These are phyloP conservation scores for Schoenoplectus triqueter DNA, from an alignment of 202 grass and related monocot genomes.

Conservation along the genomic window DNA sequence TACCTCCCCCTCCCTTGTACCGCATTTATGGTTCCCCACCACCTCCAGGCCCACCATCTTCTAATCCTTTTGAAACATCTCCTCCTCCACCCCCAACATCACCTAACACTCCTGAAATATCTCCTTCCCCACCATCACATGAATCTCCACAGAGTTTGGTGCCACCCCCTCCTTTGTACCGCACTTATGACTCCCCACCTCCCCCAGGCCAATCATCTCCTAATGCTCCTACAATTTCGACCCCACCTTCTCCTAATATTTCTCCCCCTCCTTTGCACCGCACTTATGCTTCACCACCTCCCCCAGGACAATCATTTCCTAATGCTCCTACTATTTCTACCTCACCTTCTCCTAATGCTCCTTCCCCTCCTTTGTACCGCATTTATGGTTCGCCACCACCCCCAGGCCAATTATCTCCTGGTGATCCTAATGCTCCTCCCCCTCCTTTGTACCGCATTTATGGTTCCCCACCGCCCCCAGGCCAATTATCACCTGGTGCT, in stretches of 20 bases:
- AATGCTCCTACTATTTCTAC: background rate
- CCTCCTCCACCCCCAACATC: conserved; percentile 27
- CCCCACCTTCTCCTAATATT: conserved; percentile 1
- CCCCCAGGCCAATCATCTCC: conserved; percentile 26
- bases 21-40: conserved; percentile 42
- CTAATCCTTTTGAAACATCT: conserved; percentile 25
- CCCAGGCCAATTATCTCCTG: conserved; percentile 15
- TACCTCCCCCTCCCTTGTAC: conserved; percentile 36
- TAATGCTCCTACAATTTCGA: conserved; percentile 20
- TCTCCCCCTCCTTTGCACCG: conserved; percentile 18
- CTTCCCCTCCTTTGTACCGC: conserved; percentile 18
- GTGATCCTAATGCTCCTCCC: background rate
- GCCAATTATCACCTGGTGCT: conserved; percentile 5
- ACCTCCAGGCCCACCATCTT: conserved; percentile 40
- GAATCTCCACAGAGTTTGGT: conserved; percentile 17
- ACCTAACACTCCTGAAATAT: conserved; percentile 34
- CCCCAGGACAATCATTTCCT: conserved; percentile 18
- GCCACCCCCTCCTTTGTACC: conserved; percentile 15
- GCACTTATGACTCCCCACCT: conserved; percentile 23
- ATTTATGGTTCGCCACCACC: conserved; percentile 33
- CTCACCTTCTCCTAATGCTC: background rate
- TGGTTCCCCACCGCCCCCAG: conserved; percentile 33
- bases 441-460: conserved; percentile 31
- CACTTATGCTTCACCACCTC: conserved; percentile 33
- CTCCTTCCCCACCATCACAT: conserved; percentile 39